Base-by-base conservation (phyloP, 352 stramenopile genomes). In the Pythium vanterpoolii region DNA sequence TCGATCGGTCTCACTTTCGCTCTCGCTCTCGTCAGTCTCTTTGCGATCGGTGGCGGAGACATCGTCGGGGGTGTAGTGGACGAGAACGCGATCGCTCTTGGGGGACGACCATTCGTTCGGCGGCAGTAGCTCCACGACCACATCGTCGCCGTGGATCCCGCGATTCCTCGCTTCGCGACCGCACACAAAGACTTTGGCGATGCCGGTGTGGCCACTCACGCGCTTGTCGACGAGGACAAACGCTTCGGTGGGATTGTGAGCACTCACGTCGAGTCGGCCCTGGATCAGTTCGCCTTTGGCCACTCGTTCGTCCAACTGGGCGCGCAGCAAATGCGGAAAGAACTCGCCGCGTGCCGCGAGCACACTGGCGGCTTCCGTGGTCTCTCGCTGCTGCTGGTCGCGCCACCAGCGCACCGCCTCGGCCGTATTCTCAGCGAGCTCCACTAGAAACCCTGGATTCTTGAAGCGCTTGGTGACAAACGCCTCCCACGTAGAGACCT, bases 101-200 rank as follows among this genome's bases (percentile, higher is more conserved):
- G 76, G 87, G 24, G 51, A 66, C 16, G 85, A 66, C 93, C 93
- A 98, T 30, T 90, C 61, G 9, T 68, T 57, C 27, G 93, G 69
- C 0, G 86, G 73, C 36, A 98, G 73, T 33, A 99, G 67, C 56
- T 97, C 75, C 21, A 99, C 84, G 4, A 89, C 94, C 13, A 99
- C 97, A 11, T 96, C 69, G 77, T 99, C 98, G 26, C 97, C 97
- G 68, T 99, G 96, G 2, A 99, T 77, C 4, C 96, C 97, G 49
- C 98, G 88, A 76, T 99, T 99, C 62, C 98, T 93, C 58, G 95
- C 76, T 48, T 86, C 74, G 24, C 79, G 77, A 26, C 82, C 84
- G 56, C 78, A 86, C 0, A 93, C 66, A 69, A 90, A 90, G 18
- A 95, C 76, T 36, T 26, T 66, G 21, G 44, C 28, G 13, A 56